Percentiles rank a stretch among this genome's conserved stretches.
Evolutionary conservation across 2,329 filamentous ascomycete genomes (phyloP).

Genomic region (Cladosporium colombiae): DNA sequence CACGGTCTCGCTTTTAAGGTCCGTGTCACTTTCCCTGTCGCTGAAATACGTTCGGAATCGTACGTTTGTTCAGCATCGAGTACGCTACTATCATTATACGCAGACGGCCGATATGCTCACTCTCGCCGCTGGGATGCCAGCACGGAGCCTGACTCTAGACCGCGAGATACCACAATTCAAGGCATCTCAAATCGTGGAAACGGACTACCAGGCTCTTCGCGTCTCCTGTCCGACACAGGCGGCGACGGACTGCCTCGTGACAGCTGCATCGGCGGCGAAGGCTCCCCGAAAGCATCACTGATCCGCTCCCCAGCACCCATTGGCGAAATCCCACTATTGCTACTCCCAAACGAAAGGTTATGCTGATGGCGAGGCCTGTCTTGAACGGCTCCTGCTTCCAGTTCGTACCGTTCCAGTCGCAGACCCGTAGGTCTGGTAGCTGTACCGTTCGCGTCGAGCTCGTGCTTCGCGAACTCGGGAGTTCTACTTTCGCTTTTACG

Average conservation of each 20-base stretch:
- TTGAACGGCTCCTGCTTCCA: neutral
- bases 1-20: too few species aligned
- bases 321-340: neutral
- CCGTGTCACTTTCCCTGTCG: too few species aligned
- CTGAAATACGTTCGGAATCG: too few species aligned
- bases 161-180: too few species aligned
- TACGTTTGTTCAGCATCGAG: too few species aligned
- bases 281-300: conserved; percentile 7
- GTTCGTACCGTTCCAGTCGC: neutral
- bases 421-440: neutral
- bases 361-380: neutral
- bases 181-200: conserved; percentile 1
- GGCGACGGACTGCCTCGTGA: neutral
- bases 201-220: neutral
- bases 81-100: too few species aligned
- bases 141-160: too few species aligned
- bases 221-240: neutral
- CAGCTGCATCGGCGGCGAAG: neutral
- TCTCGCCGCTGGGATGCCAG: too few species aligned
- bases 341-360: neutral
- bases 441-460: neutral
- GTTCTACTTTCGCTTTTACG: neutral
- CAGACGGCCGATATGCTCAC: too few species aligned
- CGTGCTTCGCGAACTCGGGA: neutral
- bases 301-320: neutral